A percentile compares a stretch with the other conserved stretches of the same genome.
These are phyloP conservation scores for Exophiala bonariae DNA, from an alignment of 2,329 filamentous ascomycete species.

Conservation along the genomic window DNA sequence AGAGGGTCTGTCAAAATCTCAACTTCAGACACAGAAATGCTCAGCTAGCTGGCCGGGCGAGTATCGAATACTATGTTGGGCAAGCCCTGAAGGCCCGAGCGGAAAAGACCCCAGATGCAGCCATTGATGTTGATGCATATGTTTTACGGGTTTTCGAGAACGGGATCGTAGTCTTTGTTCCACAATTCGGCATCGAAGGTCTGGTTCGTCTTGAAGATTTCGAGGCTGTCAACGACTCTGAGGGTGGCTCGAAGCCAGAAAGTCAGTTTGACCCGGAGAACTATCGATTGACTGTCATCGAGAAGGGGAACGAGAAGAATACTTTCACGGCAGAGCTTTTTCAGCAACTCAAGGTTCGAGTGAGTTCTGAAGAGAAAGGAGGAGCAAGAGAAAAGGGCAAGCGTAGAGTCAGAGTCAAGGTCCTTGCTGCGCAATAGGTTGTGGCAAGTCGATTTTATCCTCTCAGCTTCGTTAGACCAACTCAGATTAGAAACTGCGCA, in stretches of 20 bases:
- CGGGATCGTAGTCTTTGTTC: slow-evolving; percentile 94
- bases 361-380: slow-evolving; percentile 91
- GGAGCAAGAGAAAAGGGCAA: slow-evolving; percentile 75
- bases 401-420: slow-evolving; percentile 59
- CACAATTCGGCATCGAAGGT: slow-evolving; percentile 91
- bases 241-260: slow-evolving; percentile 55
- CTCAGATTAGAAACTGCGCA: no score
- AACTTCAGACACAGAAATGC: slow-evolving; percentile 96
- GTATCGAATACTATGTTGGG: slow-evolving; percentile 96
- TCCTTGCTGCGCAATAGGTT: slow-evolving; percentile 26
- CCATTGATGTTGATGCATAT: slow-evolving; percentile 82
- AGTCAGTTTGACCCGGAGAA: slow-evolving; percentile 82
- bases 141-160: slow-evolving; percentile 98
- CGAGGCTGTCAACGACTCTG: slow-evolving; percentile 55
- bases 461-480: no score
- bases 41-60: slow-evolving; percentile 89
- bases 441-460: no score
- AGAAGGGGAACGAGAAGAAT: slow-evolving; percentile 57
- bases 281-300: slow-evolving; percentile 68
- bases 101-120: slow-evolving; percentile 42
- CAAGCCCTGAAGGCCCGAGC: slow-evolving; percentile 82
- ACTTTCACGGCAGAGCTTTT: slow-evolving; percentile 74
- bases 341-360: slow-evolving; percentile 83
- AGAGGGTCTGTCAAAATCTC: slow-evolving; percentile 97
- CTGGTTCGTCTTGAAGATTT: slow-evolving; percentile 85